These are phyloP conservation scores for Penicillium desertorum DNA, from an alignment of 495 filamentous ascomycete genomes.

Conservation along the genomic window DNA sequence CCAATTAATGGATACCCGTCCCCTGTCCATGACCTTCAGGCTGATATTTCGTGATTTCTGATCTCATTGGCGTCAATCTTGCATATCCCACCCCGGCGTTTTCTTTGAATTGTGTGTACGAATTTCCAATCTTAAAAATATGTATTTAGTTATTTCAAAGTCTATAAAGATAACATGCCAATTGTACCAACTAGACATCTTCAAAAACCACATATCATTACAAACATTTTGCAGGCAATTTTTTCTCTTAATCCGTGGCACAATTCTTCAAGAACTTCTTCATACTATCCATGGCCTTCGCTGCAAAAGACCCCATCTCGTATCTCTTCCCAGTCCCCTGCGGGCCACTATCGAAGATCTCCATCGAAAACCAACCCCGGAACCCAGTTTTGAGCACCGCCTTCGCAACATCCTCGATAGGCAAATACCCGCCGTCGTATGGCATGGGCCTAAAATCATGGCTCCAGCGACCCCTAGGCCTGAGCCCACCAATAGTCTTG, in stretches of 20 bases:
- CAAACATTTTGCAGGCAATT: background rate
- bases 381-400: slow-evolving; percentile 73
- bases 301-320: slow-evolving; percentile 58
- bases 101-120: slow-evolving; percentile 8
- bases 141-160: slow-evolving; percentile 7
- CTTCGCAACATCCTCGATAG: slow-evolving; percentile 60
- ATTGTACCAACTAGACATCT: slow-evolving; percentile 4
- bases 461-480: slow-evolving; percentile 69
- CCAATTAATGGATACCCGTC: slow-evolving; percentile 23
- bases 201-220: background rate
- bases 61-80: slow-evolving; percentile 27
- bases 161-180: slow-evolving; percentile 8
- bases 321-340: slow-evolving; percentile 58
- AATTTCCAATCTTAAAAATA: slow-evolving; percentile 7
- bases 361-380: slow-evolving; percentile 69
- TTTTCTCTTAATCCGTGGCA: slow-evolving; percentile 17
- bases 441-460: slow-evolving; percentile 69
- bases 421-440: slow-evolving; percentile 71
- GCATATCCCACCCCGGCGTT: slow-evolving; percentile 33
- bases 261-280: slow-evolving; percentile 53
- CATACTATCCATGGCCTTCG: slow-evolving; percentile 58
- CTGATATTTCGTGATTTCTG: slow-evolving; percentile 25
- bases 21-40: background rate
- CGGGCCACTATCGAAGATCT: slow-evolving; percentile 70
- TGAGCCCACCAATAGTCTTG: slow-evolving; percentile 44